Evolutionary conservation across 2,329 filamentous ascomycete genomes (phyloP), one percentile per base, ranked within the genome.

Genomic region (Dothistroma septosporum): DNA sequence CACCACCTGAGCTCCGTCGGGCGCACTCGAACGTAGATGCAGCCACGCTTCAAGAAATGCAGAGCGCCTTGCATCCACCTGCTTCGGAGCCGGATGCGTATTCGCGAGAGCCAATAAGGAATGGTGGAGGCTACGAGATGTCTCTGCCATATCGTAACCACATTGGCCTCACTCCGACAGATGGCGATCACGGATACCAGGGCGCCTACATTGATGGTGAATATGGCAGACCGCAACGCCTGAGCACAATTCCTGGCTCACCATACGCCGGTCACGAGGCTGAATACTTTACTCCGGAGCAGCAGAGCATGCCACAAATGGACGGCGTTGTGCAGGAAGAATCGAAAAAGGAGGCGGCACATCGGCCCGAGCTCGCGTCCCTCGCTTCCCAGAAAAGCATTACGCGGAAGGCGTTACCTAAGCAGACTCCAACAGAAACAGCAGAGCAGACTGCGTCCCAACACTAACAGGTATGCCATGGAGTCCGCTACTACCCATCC

Each of bases 21-120:
- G 91, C 90, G 55, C 94, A 91, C 68, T 92, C 88, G 67, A 87
- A 91, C 22, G 87, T 97, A 73, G 96, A 94, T 28, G 84, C 82
- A 67, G 87, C 86, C 0, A 97, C 93, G 0, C 80, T 97, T 50
- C 83, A 87, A 49, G 91, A 97, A 72, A 81, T 97, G 72, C 86
- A 85, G 33, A 88, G 87, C 66, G 89, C 88, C 50, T 85, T 66
- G 50, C 70, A 68, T n/a, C 61, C 64, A 48, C 78, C 72, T 6
- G 60, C 68, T 22, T 64, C 68, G 21, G 66, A 67, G 4, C 47
- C 24, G 4, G 57, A 58, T 53, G n/a, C 57, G 22, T 41, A n/a
- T 16, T 24, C 47, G n/a, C 50, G 28, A 49, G 37, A 50, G 28
- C 49, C 57, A 22, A 24, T 44, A 19, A 50, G 44, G 24, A 56